These are phyloP conservation scores for Lactarius psammicola DNA, from an alignment of 768 basidiomycete genomes.

Conservation along the genomic window DNA sequence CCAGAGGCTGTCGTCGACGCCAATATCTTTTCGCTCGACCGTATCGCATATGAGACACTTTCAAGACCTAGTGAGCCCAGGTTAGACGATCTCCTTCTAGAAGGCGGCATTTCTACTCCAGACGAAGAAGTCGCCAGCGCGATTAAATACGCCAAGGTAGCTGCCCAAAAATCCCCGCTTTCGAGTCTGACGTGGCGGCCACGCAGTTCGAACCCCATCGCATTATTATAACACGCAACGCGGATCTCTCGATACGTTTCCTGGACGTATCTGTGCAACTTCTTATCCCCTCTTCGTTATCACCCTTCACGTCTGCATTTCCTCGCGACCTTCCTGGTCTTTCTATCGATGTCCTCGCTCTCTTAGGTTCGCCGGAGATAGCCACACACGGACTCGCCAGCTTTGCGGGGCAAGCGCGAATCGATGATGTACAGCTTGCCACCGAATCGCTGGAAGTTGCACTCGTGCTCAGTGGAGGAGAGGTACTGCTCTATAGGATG, in stretches of 20 bases:
- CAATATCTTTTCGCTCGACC: slow-evolving; percentile 47
- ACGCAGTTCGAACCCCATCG: slow-evolving; percentile 59
- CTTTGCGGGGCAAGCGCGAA: slow-evolving; percentile 35
- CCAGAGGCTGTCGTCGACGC: slow-evolving; percentile 43
- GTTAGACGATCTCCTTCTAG: slow-evolving; percentile 34
- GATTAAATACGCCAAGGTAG: slow-evolving; percentile 56
- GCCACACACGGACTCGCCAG: slow-evolving; percentile 31
- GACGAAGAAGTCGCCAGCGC: slow-evolving; percentile 51
- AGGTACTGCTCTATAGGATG: slow-evolving; percentile 52
- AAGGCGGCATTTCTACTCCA: slow-evolving; percentile 55
- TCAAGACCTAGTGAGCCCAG: slow-evolving; percentile 28
- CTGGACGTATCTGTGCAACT: slow-evolving; percentile 74
- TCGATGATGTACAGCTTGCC: slow-evolving; percentile 50
- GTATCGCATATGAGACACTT: slow-evolving; percentile 47
- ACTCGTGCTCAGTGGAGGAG: slow-evolving; percentile 53
- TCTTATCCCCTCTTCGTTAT: slow-evolving; percentile 45
- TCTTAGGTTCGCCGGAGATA: slow-evolving; percentile 31
- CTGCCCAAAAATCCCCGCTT: slow-evolving; percentile 23
- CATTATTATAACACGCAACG: slow-evolving; percentile 60
- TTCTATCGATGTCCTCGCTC: slow-evolving; percentile 47
- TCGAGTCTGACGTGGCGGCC: background rate
- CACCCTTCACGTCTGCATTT: slow-evolving; percentile 58
- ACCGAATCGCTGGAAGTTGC: slow-evolving; percentile 57
- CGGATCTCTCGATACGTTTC: slow-evolving; percentile 65
- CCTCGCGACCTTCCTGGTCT: slow-evolving; percentile 63